Evolutionary conservation across 2,329 filamentous ascomycete species (phyloP).

Genomic region (Davidsoniella neocaledoniae): DNA sequence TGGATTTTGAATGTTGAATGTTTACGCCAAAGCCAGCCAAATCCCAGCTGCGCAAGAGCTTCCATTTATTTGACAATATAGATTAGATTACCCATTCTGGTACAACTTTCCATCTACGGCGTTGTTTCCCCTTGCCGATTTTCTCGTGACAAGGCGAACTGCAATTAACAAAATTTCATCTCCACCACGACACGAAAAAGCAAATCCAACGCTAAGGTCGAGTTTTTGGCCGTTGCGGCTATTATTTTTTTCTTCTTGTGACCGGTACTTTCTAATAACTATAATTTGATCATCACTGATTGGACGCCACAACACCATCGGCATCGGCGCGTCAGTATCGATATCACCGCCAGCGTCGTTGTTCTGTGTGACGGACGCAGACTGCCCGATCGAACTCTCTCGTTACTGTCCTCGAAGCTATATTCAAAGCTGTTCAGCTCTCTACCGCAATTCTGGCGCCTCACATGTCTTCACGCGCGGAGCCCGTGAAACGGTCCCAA

Average conservation of each 20-base stretch:
- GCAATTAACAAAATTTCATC: too few relatives aligned
- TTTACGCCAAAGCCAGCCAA: not conserved
- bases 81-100: not conserved
- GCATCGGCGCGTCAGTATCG: not conserved
- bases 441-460: conserved; percentile 12
- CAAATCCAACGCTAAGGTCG: not conserved
- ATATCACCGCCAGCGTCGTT: not conserved
- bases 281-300: not conserved
- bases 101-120: too few relatives aligned
- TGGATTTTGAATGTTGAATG: not conserved
- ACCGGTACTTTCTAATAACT: too few relatives aligned
- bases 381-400: not conserved
- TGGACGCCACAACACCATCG: not conserved
- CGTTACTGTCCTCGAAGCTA: not conserved
- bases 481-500: conserved; percentile 9
- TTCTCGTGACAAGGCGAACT: too few relatives aligned
- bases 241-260: not conserved
- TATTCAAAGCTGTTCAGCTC: not conserved
- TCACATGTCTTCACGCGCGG: conserved; percentile 7
- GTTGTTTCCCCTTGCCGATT: too few relatives aligned
- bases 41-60: not conserved
- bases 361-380: not conserved
- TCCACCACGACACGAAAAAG: not conserved
- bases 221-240: not conserved
- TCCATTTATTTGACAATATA: not conserved